Conservation (phyloP, 2,329 filamentous ascomycete species). For the Cladosporium sp. region DNA sequence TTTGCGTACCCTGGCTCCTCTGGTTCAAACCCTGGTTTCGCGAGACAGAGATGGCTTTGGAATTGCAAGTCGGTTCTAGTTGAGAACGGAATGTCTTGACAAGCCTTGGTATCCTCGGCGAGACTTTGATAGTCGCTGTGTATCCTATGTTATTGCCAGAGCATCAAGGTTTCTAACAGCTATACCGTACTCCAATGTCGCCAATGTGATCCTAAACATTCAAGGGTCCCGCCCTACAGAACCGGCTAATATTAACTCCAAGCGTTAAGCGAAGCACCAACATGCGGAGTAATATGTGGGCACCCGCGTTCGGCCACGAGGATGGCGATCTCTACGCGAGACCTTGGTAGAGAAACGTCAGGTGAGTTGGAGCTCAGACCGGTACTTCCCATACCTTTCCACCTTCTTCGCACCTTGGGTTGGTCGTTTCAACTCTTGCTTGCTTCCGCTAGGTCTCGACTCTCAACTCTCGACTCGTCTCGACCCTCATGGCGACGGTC, state of each 20-base stretch:
- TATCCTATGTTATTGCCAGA: background rate
- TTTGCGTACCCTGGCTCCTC: background rate
- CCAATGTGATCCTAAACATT: background rate
- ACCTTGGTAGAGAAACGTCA: background rate
- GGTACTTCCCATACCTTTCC: background rate
- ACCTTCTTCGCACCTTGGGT: background rate
- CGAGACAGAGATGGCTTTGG: background rate
- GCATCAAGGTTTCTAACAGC: background rate
- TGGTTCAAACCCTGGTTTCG: background rate
- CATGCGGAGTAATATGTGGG: constrained; percentile 4
- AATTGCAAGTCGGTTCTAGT: background rate
- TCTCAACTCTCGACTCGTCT: background rate
- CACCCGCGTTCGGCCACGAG: constrained; percentile 2
- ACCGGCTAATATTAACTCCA: background rate
- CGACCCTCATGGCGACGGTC: background rate
- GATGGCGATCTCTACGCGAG: background rate
- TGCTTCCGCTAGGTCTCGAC: no score
- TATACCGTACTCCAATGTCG: background rate
- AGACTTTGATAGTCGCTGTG: background rate
- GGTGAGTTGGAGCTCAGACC: background rate
- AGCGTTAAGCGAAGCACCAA: background rate
- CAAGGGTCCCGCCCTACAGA: background rate
- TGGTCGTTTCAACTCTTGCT: background rate
- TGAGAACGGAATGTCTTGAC: background rate
- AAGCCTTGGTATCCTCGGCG: background rate